These are phyloP conservation scores for Aureobasidium sp. DNA, from an alignment of 2,329 filamentous ascomycete genomes.

Conservation along the genomic window DNA sequence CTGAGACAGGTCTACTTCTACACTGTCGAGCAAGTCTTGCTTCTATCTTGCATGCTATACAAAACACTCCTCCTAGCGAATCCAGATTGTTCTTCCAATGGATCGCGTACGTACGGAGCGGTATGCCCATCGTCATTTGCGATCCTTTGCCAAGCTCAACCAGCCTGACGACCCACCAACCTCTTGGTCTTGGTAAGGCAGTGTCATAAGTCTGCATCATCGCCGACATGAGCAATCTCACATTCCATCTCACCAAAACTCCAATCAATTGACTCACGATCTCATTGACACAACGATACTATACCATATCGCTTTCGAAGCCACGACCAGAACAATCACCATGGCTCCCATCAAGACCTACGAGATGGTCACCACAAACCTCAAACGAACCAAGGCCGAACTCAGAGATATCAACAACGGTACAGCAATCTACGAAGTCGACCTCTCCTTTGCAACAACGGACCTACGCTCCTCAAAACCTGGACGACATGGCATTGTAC, in stretches of 20 bases:
- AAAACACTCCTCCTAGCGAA: too few species aligned
- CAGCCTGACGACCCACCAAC: background rate
- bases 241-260: background rate
- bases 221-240: background rate
- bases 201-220: background rate
- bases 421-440: background rate
- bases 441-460: background rate
- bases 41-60: background rate
- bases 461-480: background rate
- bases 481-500: background rate
- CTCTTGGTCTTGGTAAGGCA: background rate
- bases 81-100: background rate
- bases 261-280: too few species aligned
- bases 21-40: background rate
- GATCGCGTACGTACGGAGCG: background rate
- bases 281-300: background rate
- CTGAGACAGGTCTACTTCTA: background rate
- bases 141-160: background rate
- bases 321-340: background rate
- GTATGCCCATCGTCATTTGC: background rate
- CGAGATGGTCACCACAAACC: background rate
- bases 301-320: background rate
- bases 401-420: background rate
- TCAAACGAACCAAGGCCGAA: background rate
- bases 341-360: background rate